phyloP scores from a whole-genome alignment of 805 yeast genomes.

The Candida bentonensis region DNA sequence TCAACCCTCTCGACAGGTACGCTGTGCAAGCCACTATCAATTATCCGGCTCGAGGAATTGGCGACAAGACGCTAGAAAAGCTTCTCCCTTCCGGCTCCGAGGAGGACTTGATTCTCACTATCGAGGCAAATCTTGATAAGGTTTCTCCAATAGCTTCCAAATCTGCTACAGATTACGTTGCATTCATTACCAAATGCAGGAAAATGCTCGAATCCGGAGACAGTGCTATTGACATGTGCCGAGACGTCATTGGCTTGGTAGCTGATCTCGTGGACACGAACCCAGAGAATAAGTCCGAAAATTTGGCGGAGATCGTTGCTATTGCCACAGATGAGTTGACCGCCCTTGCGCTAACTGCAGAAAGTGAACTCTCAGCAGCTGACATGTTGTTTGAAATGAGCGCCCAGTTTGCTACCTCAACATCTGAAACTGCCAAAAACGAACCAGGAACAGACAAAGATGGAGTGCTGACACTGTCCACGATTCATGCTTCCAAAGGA shows the following conservation, averaged over 20 bases:
- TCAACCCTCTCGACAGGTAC: conserved; percentile 42
- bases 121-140: background rate
- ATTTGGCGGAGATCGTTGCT: background rate
- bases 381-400: background rate
- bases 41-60: conserved; percentile 55
- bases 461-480: conserved; percentile 41
- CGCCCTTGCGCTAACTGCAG: background rate
- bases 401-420: conserved; percentile 4
- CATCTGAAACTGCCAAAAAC: conserved; percentile 10
- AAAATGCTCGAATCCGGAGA: background rate
- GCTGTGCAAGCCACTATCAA: conserved; percentile 47
- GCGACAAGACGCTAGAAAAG: conserved; percentile 33
- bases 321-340: background rate
- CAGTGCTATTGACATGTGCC: background rate
- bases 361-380: background rate
- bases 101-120: background rate
- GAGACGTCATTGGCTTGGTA: background rate
- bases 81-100: conserved; percentile 11
- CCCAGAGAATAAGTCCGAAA: background rate
- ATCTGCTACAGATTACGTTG: conserved; percentile 1
- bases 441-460: background rate
- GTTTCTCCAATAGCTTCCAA: background rate
- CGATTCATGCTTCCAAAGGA: conserved; percentile 89
- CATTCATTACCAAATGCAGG: conserved; percentile 4
- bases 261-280: background rate